These are phyloP conservation scores for Phaeotremella fagi DNA, from an alignment of 768 basidiomycete species.

Conservation along the genomic window DNA sequence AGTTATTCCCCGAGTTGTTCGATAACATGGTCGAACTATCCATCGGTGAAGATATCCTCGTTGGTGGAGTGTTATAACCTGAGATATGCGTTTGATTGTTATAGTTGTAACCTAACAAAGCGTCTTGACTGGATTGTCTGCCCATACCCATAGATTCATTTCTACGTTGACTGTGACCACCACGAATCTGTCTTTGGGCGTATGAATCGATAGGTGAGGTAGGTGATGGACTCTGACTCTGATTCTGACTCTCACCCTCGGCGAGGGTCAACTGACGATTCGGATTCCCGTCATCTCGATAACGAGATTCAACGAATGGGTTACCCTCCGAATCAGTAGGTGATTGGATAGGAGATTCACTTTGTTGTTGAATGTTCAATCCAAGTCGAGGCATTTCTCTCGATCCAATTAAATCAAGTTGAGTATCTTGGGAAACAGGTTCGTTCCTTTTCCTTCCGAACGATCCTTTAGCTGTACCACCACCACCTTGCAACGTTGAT, in stretches of 20 bases:
- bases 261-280: no score
- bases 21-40: neutral
- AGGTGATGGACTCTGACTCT: constrained; percentile 3
- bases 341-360: no score
- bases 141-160: no score
- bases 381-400: no score
- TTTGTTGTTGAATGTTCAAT: no score
- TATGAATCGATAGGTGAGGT: neutral
- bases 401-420: constrained; percentile 11
- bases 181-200: no score
- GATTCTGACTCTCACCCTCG: no score
- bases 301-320: no score
- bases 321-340: no score
- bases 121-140: constrained; percentile 3
- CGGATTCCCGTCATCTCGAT: no score
- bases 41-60: no score
- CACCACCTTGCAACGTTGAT: neutral
- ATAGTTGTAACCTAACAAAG: neutral
- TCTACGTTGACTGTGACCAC: no score
- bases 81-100: neutral
- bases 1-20: neutral
- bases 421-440: neutral
- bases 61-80: neutral
- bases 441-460: neutral
- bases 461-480: neutral